Conservation (phyloP, 306 rosid species). For the Dalbergia oliveri region DNA sequence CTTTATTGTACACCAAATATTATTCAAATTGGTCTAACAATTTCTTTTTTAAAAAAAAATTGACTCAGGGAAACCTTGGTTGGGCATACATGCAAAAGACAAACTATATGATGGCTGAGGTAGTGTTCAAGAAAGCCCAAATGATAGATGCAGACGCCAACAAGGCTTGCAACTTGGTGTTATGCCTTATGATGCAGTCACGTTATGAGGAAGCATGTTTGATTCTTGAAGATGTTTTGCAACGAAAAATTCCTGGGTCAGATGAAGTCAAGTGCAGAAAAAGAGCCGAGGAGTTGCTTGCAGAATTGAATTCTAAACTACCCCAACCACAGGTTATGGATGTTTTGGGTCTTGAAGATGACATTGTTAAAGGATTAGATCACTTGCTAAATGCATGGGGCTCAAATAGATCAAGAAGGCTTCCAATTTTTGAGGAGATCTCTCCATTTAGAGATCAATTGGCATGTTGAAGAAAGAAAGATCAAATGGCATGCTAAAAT, state of each 20-base stretch:
- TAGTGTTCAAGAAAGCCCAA: constrained; percentile 78
- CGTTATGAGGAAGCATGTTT: constrained; percentile 63
- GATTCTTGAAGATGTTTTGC: constrained; percentile 59
- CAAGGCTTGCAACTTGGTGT: constrained; percentile 82
- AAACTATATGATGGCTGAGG: constrained; percentile 76
- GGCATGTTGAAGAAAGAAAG: constrained; percentile 43
- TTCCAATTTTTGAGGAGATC: constrained; percentile 91
- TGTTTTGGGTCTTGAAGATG: constrained; percentile 62
- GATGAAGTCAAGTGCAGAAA: constrained; percentile 59
- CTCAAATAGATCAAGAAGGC: constrained; percentile 72
- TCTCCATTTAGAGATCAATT: constrained; percentile 79
- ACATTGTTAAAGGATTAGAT: constrained; percentile 72
- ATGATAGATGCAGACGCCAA: constrained; percentile 81
- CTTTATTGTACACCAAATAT: too few relatives aligned
- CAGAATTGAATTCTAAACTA: constrained; percentile 47
- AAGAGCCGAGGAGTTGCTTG: constrained; percentile 65
- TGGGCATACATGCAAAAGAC: constrained; percentile 95
- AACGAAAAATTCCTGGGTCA: constrained; percentile 58
- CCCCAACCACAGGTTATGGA: constrained; percentile 27
- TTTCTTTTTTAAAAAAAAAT: too few relatives aligned
- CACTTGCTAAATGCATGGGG: constrained; percentile 63
- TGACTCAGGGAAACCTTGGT: constrained; percentile 83
- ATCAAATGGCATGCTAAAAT: constrained; percentile 55
- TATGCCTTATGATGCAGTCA: constrained; percentile 70
- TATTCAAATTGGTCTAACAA: too few relatives aligned